Percentiles rank a stretch among this genome's conserved stretches.
Conservation (phyloP, 2,329 filamentous ascomycete genomes). For the Xylaria arbuscula region DNA sequence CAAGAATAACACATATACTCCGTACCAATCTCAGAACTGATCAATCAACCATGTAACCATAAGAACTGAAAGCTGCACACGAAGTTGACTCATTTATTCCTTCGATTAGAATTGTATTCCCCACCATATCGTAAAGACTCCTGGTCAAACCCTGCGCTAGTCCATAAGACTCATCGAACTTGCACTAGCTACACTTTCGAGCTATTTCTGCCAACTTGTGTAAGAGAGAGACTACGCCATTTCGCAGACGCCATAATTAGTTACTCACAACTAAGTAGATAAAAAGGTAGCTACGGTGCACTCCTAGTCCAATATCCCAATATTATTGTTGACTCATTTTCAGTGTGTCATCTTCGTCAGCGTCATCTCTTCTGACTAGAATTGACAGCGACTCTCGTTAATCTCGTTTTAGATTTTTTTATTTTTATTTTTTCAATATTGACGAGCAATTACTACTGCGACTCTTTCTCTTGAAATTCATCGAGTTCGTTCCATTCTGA, state of each 20-base stretch:
- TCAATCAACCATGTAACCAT: not conserved
- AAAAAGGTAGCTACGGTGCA: not conserved
- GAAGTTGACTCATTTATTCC: constrained; percentile 22
- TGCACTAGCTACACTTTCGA: not conserved
- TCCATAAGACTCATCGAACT: constrained; percentile 5
- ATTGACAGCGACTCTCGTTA: constrained; percentile 5
- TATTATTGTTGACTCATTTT: constrained; percentile 24
- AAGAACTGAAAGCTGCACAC: not conserved
- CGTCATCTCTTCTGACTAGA: constrained; percentile 18
- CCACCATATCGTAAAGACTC: constrained; percentile 4
- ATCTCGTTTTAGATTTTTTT: constrained; percentile 11
- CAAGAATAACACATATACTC: constrained; percentile 4
- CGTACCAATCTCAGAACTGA: not conserved
- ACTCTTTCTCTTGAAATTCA: not conserved
- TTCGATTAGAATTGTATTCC: not conserved
- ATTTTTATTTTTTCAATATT: not conserved
- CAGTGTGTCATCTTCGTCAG: constrained; percentile 9
- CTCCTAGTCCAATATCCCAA: constrained; percentile 3
- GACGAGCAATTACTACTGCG: not conserved
- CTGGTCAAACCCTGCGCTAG: not conserved
- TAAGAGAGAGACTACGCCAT: constrained; percentile 11
- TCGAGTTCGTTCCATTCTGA: not conserved
- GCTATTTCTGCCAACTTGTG: not conserved
- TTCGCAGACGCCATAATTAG: constrained; percentile 11
- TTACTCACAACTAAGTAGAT: not conserved